Evolutionary conservation across 257 asterid genomes (phyloP).

Genomic region (Primulina eburnea): DNA sequence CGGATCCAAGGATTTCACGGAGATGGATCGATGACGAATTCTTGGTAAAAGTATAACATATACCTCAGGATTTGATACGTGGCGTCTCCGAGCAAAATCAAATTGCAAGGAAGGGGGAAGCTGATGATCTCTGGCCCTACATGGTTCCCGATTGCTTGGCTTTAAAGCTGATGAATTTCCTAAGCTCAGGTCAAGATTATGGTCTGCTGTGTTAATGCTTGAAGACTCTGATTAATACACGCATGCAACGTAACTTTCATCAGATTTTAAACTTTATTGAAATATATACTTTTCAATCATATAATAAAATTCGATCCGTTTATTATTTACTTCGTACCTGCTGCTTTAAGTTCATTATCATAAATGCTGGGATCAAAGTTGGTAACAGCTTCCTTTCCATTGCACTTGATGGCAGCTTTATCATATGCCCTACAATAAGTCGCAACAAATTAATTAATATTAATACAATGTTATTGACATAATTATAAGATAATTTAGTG

Average conservation of each 20-base stretch:
- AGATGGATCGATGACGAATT: neutral
- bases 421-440: conserved; percentile 71
- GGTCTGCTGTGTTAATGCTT: conserved; percentile 38
- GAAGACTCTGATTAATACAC: conserved; percentile 40
- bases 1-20: neutral
- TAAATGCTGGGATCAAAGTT: conserved; percentile 89
- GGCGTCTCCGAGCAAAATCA: conserved; percentile 52
- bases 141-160: conserved; percentile 23
- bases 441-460: neutral
- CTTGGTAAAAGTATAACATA: neutral
- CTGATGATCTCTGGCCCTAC: conserved; percentile 31
- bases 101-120: conserved; percentile 34
- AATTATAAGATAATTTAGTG: no score
- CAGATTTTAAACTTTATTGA: neutral
- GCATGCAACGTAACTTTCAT: neutral
- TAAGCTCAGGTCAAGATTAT: conserved; percentile 78
- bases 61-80: conserved; percentile 53
- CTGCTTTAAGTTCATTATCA: conserved; percentile 70
- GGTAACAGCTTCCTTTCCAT: conserved; percentile 96
- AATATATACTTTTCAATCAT: no score
- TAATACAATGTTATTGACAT: no score
- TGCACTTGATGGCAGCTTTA: conserved; percentile 93
- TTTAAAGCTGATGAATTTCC: conserved; percentile 52
- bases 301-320: no score
- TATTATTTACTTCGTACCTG: conserved; percentile 34